phyloP scores from a whole-genome alignment of 495 filamentous ascomycete genomes.

The Clavariopsis aquatica region DNA sequence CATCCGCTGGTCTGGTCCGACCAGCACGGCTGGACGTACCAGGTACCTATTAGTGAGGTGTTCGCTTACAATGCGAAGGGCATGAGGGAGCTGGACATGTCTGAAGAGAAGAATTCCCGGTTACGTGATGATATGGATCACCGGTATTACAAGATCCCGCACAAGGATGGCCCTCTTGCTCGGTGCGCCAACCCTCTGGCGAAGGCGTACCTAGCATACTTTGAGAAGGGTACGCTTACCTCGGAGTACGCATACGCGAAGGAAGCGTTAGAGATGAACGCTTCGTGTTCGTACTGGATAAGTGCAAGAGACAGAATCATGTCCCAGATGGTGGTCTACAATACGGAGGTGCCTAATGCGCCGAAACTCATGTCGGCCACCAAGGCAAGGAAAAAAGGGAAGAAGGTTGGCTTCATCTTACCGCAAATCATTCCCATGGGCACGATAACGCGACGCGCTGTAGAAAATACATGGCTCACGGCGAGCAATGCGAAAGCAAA shows the following conservation, averaged over 20 bases:
- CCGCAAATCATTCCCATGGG: slow-evolving; percentile 99
- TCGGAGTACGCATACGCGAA: slow-evolving; percentile 89
- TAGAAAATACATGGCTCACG: slow-evolving; percentile 98
- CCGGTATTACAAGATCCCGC: slow-evolving; percentile 89
- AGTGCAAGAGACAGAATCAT: slow-evolving; percentile 88
- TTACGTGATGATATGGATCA: slow-evolving; percentile 66
- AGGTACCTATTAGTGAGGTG: slow-evolving; percentile 65
- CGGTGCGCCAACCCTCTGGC: slow-evolving; percentile 83
- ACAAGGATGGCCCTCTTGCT: slow-evolving; percentile 88
- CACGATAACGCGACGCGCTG: slow-evolving; percentile 92
- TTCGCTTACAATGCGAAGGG: slow-evolving; percentile 67
- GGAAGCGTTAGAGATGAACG: slow-evolving; percentile 96
- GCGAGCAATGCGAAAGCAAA: slow-evolving; percentile 95
- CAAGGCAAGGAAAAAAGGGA: slow-evolving; percentile 20
- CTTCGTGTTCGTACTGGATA: slow-evolving; percentile 98
- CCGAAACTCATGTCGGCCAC: slow-evolving; percentile 40
- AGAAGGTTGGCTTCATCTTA: slow-evolving; percentile 79
- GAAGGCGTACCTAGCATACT: slow-evolving; percentile 86
- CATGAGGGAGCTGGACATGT: slow-evolving; percentile 71
- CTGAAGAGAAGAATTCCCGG: slow-evolving; percentile 64
- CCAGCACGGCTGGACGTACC: slow-evolving; percentile 88
- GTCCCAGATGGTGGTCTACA: slow-evolving; percentile 90
- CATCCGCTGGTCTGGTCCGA: slow-evolving; percentile 91
- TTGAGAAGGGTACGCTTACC: slow-evolving; percentile 82
- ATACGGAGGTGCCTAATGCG: slow-evolving; percentile 56